Percentiles rank a stretch among this genome's conserved stretches.
These are phyloP conservation scores for Yarrowia alimentaria DNA, from an alignment of 805 yeast genomes.

Conservation along the genomic window DNA sequence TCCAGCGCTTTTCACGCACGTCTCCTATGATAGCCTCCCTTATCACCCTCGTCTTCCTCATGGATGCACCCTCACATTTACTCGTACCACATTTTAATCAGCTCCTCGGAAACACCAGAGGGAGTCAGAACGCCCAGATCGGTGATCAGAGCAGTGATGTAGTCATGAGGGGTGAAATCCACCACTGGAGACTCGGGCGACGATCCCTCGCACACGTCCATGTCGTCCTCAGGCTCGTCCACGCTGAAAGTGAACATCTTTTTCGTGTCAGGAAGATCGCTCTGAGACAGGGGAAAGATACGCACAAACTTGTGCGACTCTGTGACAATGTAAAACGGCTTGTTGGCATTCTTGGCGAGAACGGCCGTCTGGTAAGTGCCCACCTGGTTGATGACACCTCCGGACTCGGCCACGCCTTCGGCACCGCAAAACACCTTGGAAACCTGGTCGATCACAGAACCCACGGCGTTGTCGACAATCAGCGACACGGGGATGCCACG, in stretches of 20 bases:
- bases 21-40: background rate
- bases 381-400: conserved; percentile 89
- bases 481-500: conserved; percentile 82
- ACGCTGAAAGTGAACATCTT: conserved; percentile 48
- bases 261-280: conserved; percentile 70
- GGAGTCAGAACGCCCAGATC: conserved; percentile 97
- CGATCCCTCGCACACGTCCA: conserved; percentile 42
- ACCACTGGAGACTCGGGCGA: conserved; percentile 66
- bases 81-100: conserved; percentile 97
- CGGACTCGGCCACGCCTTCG: conserved; percentile 98
- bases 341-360: conserved; percentile 82
- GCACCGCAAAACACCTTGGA: conserved; percentile 97
- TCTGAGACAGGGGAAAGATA: conserved; percentile 89
- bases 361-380: conserved; percentile 96
- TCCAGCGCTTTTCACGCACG: too few species aligned
- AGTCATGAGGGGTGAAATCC: conserved; percentile 95
- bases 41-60: background rate
- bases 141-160: conserved; percentile 90
- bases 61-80: conserved; percentile 37
- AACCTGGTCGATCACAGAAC: conserved; percentile 83
- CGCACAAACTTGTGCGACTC: conserved; percentile 96
- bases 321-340: conserved; percentile 90
- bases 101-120: conserved; percentile 96
- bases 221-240: conserved; percentile 33
- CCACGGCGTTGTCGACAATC: conserved; percentile 91